A percentile compares a stretch with the other conserved stretches of the same genome.
Conservation (phyloP, 2,329 filamentous ascomycete genomes). For the Metarhizium anisopliae region DNA sequence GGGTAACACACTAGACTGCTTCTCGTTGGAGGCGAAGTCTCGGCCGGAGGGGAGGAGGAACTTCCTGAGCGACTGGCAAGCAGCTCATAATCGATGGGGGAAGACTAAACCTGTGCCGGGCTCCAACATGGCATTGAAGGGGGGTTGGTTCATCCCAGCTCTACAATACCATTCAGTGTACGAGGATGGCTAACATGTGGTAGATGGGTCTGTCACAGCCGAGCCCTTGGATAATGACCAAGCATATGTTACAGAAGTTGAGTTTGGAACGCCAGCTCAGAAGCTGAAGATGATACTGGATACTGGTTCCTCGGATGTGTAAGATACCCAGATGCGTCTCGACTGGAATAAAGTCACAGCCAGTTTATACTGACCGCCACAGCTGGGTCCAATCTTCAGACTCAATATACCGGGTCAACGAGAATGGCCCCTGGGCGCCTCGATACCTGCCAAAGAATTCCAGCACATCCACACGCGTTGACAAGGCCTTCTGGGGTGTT, state of each 20-base stretch:
- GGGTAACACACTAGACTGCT: slow-evolving; percentile 5
- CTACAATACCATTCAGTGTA: background rate
- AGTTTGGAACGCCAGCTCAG: slow-evolving; percentile 40
- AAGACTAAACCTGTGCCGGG: slow-evolving; percentile 12
- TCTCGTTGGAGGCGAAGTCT: slow-evolving; percentile 20
- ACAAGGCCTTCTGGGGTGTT: slow-evolving; percentile 38
- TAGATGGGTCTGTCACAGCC: slow-evolving; percentile 18
- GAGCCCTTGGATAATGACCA: slow-evolving; percentile 30
- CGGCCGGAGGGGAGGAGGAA: slow-evolving; percentile 15
- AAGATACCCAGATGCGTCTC: slow-evolving; percentile 48
- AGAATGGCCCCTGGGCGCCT: slow-evolving; percentile 26
- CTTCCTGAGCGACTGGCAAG: slow-evolving; percentile 24
- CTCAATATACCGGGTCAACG: slow-evolving; percentile 27
- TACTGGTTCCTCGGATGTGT: slow-evolving; percentile 52
- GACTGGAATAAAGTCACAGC: background rate
- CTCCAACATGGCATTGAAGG: slow-evolving; percentile 19
- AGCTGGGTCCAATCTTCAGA: slow-evolving; percentile 49
- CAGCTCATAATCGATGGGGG: slow-evolving; percentile 26
- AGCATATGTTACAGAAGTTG: slow-evolving; percentile 33
- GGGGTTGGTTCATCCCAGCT: slow-evolving; percentile 14
- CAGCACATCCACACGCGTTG: slow-evolving; percentile 30
- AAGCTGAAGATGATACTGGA: slow-evolving; percentile 39
- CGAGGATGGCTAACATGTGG: background rate
- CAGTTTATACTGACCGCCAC: slow-evolving; percentile 2
- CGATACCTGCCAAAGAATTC: slow-evolving; percentile 37